Evolutionary conservation across 2,329 filamentous ascomycete genomes (phyloP), one percentile per base, ranked within the genome.

Genomic region (Cladosporium sp.): DNA sequence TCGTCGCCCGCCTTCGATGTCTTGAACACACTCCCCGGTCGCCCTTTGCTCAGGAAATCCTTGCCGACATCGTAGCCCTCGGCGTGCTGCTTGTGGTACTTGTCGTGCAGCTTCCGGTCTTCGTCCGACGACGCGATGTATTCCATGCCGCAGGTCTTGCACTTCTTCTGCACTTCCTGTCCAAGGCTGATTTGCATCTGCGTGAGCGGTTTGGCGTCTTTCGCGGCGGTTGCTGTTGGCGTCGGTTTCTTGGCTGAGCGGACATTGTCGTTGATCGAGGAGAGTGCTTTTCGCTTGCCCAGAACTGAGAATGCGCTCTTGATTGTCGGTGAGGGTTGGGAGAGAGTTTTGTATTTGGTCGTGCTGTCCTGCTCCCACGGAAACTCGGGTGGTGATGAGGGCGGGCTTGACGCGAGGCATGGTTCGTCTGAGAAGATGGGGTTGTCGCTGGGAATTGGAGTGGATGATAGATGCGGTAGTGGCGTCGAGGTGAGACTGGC

Each of bases 111-210:
- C 6, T 75, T 76, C n/a, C 74, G 71, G 59, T 86, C 83, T 60
- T 84, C 81, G 6, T 72, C 68, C 46, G 79, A 78, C 0, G 82
- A 84, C 3, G 81, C 78, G 33, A 82, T 75, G 59, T 85, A 86
- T 49, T 83, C 80, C 83, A 86, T 86, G 1, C 80, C 79, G 60
- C 83, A 86, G 2, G 70, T 72, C 35, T 72, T 70, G 67, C 83
- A 86, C 9, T 76, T 79, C 58, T 78, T 79, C 43, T 78, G 74
- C 37, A 77, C 69, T 40, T 79, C 74, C 37, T 74, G 71, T 2
- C 80, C 81, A 10, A 84, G 70, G 59, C 82, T 80, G 55, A 85
- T 75, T 59, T 82, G 79, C 72, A 81, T 81, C 62, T 85, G 82
- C 46, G 77, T 77, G 54, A 83, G 61, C 28, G 65, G 63, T 11